Conservation (phyloP, 148 eudicot species). For the Drosera capensis region DNA sequence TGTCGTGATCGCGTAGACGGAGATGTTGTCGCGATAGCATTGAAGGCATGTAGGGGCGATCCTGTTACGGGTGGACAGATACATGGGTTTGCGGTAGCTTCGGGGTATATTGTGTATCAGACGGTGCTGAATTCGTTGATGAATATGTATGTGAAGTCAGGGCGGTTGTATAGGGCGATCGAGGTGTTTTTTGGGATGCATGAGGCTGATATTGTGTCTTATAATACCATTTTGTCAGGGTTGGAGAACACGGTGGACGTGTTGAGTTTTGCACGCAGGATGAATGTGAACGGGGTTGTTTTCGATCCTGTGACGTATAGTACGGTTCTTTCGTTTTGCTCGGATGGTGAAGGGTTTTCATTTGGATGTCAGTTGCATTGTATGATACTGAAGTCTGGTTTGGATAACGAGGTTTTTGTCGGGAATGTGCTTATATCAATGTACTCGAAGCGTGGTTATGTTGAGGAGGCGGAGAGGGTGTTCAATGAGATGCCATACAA, state of each 20-base stretch:
- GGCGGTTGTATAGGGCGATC: conserved; percentile 26
- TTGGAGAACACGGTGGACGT: conserved; percentile 39
- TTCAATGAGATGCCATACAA: conserved; percentile 47
- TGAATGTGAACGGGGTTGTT: conserved; percentile 42
- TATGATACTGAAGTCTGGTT: conserved; percentile 36
- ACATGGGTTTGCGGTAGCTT: conserved; percentile 53
- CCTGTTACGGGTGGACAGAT: conserved; percentile 35
- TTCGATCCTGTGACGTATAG: conserved; percentile 67
- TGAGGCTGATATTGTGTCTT: conserved; percentile 61
- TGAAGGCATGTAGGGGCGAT: conserved; percentile 55
- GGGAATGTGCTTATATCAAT: conserved; percentile 72
- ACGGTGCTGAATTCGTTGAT: conserved; percentile 67
- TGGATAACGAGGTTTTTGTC: conserved; percentile 37
- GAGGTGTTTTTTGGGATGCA: conserved; percentile 26
- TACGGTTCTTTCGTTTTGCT: conserved; percentile 44
- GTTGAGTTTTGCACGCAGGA: conserved; percentile 39
- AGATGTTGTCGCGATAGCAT: conserved; percentile 39
- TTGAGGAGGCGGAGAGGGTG: conserved; percentile 50
- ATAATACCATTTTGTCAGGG: conserved; percentile 67
- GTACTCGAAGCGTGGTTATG: conserved; percentile 55
- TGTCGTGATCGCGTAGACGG: conserved; percentile 27
- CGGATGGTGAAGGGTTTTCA: conserved; percentile 36
- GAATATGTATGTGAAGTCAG: conserved; percentile 66
- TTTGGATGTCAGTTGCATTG: conserved; percentile 64
- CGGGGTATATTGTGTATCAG: conserved; percentile 30